A percentile compares a stretch with the other conserved stretches of the same genome.
Evolutionary conservation across 768 basidiomycete species (phyloP).

Genomic region (Pleurotus giganteus): DNA sequence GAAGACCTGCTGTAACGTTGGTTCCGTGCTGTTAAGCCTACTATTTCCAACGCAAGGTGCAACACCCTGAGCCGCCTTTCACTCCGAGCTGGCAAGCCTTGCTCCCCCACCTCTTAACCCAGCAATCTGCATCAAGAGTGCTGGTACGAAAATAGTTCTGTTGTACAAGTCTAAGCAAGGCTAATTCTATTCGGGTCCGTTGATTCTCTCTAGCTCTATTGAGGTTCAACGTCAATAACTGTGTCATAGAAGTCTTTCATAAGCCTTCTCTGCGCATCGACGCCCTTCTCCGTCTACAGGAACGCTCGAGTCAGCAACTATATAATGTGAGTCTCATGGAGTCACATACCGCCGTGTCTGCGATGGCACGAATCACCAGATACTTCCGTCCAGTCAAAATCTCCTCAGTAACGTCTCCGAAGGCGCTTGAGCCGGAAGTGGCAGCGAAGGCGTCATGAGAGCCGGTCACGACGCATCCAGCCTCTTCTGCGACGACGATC

Average conservation of each 20-base stretch:
- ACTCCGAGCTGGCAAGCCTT: too few species aligned
- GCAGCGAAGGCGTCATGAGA: conserved; percentile 47
- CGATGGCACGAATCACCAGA: conserved; percentile 71
- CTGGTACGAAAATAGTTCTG: neutral
- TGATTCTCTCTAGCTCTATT: conserved; percentile 25
- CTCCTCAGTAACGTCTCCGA: conserved; percentile 66
- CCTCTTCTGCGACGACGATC: conserved; percentile 86
- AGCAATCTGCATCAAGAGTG: neutral
- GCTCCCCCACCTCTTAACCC: too few species aligned
- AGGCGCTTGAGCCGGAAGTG: conserved; percentile 32
- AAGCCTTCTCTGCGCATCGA: conserved; percentile 74
- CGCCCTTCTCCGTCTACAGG: conserved; percentile 54
- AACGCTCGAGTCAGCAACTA: neutral
- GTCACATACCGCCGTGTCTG: conserved; percentile 44
- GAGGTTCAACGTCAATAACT: conserved; percentile 66
- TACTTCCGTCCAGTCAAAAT: conserved; percentile 80
- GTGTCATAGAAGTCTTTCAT: conserved; percentile 85
- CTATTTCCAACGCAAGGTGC: too few species aligned
- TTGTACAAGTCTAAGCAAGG: neutral
- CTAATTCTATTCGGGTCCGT: neutral
- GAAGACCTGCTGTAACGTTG: neutral
- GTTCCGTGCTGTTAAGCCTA: neutral
- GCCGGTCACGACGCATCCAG: conserved; percentile 79
- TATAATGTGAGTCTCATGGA: neutral
- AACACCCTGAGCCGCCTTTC: too few species aligned